Evolutionary conservation across 2,329 filamentous ascomycete genomes (phyloP), one percentile per base, ranked within the genome.

Genomic region (Aureobasidium zeae): DNA sequence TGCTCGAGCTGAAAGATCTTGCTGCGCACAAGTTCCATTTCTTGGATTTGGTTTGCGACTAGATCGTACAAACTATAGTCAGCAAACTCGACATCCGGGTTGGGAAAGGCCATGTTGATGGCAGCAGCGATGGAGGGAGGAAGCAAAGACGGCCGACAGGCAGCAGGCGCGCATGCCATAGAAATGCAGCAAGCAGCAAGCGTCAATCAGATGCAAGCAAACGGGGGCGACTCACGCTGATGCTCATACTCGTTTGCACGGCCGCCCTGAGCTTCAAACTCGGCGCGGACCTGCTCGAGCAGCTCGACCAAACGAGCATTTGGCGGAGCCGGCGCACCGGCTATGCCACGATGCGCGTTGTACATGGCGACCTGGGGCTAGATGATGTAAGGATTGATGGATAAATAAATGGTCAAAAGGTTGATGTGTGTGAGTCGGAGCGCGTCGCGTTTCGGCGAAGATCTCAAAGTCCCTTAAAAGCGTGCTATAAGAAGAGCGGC

Each of bases 1-100:
- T 93, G 87, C 64, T 98, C 91, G 63, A 98, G 79, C 55, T 85
- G 78, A 59, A 86, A 95, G 48, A 98, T 86, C 66, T 94, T 95
- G 60, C 88, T 83, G 51, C 88, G 76, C 37, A 98, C 86, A 58
- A 94, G 76, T 61, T 94, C 86, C 75, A 96, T 91, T 67, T 98
- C 91, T 58, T 89, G 82, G 52, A 95, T 82, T 63, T 98, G 91
- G 37, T 80, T 77, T 47, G 85, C 80, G 60, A 96, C 91, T 95
- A 63, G 53, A 55, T 45, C 29, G 30, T 41, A 49, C 20, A 48
- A 31, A 20, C 21, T 22, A 22, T 17, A 30, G 37, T 49, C 42
- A 49, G 47, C 34, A 41, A 21, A 44, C 6, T 25, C 15, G 15
- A 26, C 20, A 24, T 36, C 31, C 24, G 32, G 31, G 13, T 36